These are phyloP conservation scores for Aureobasidium sp. DNA, from an alignment of 2,329 filamentous ascomycete genomes.

Conservation along the genomic window DNA sequence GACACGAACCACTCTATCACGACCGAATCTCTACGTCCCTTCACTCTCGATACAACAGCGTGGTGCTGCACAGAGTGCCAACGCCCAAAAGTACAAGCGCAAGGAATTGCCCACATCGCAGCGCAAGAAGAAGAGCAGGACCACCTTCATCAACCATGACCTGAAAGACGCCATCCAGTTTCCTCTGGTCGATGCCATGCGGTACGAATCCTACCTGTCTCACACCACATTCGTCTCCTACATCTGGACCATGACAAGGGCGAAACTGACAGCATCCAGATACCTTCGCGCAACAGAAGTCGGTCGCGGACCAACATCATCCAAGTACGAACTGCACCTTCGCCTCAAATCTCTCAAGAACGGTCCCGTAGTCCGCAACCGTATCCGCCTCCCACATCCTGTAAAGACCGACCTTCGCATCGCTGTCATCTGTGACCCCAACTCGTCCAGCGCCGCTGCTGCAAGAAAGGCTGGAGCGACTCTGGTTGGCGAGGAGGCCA, in stretches of 20 bases:
- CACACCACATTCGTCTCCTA: neutral
- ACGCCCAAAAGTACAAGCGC: constrained; percentile 35
- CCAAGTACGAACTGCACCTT: constrained; percentile 86
- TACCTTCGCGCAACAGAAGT: constrained; percentile 92
- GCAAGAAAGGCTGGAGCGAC: constrained; percentile 73
- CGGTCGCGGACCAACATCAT: constrained; percentile 61
- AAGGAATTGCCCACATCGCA: constrained; percentile 49
- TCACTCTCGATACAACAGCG: constrained; percentile 29
- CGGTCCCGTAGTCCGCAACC: constrained; percentile 79
- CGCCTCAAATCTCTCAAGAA: constrained; percentile 78
- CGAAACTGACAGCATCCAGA: constrained; percentile 41
- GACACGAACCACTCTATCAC: constrained; percentile 1
- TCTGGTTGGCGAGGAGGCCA: constrained; percentile 74
- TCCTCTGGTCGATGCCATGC: constrained; percentile 85
- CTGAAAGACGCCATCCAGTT: constrained; percentile 65
- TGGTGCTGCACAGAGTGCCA: constrained; percentile 33
- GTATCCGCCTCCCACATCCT: constrained; percentile 79
- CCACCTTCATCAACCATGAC: constrained; percentile 57
- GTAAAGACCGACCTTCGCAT: constrained; percentile 84
- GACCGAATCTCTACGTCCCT: neutral
- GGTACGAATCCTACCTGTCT: constrained; percentile 45
- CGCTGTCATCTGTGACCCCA: constrained; percentile 83
- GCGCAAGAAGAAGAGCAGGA: constrained; percentile 57
- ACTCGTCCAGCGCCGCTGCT: constrained; percentile 64
- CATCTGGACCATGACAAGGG: neutral